These are phyloP conservation scores for Cyphellophora europaea DNA, from an alignment of 2,329 filamentous ascomycete genomes.

Conservation along the genomic window DNA sequence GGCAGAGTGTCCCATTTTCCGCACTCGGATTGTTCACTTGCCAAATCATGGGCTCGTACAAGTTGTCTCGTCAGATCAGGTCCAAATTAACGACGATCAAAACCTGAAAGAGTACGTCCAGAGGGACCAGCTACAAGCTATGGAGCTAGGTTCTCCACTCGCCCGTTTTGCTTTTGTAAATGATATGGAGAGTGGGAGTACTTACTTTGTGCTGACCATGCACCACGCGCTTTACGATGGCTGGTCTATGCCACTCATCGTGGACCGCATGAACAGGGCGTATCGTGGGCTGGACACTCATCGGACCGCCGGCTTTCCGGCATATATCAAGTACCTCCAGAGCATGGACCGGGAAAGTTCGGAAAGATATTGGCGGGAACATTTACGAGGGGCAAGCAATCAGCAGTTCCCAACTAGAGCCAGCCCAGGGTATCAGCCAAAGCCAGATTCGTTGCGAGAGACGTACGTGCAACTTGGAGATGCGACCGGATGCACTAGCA, in stretches of 20 bases:
- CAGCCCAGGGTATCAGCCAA: constrained; percentile 36
- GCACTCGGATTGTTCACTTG: constrained; percentile 37
- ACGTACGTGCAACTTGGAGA: constrained; percentile 28
- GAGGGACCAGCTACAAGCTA: constrained; percentile 20
- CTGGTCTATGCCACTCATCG: constrained; percentile 31
- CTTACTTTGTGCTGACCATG: constrained; percentile 39
- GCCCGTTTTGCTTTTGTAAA: constrained; percentile 28
- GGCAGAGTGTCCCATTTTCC: constrained; percentile 36
- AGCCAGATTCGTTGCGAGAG: constrained; percentile 35
- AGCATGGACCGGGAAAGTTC: constrained; percentile 31
- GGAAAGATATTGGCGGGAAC: constrained; percentile 38
- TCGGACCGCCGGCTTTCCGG: constrained; percentile 27
- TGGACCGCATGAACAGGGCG: constrained; percentile 27
- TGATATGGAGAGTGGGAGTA: constrained; percentile 14
- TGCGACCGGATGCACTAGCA: constrained; percentile 17
- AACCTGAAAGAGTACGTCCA: constrained; percentile 21
- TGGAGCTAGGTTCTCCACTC: constrained; percentile 26
- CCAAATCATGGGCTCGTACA: constrained; percentile 29
- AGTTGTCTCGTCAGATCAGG: constrained; percentile 25
- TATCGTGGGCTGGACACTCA: constrained; percentile 16
- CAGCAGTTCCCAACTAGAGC: constrained; percentile 43
- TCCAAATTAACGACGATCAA: no score
- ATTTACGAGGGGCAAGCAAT: constrained; percentile 35
- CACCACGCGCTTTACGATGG: constrained; percentile 47
- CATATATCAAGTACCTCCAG: constrained; percentile 40